Base-by-base conservation (phyloP, 2,329 filamentous ascomycete genomes). In the Falciphora oryzae region DNA sequence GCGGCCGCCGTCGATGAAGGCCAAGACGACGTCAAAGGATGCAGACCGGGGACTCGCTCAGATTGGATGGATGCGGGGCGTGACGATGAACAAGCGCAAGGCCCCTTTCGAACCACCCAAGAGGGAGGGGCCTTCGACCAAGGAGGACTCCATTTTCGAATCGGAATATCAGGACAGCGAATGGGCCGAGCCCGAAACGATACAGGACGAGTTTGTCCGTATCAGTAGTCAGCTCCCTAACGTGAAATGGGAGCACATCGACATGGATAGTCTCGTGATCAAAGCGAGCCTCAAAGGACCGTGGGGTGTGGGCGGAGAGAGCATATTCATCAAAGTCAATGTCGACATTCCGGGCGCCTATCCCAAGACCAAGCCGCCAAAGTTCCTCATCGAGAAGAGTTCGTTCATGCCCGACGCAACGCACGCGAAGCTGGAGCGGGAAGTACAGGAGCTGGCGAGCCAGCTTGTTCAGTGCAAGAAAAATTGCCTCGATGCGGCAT, bases 41-140 rank as follows among this genome's bases (percentile, higher is more conserved):
- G 64, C 74, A 31, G 81, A 85, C 65, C 77, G 79, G 53, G 83
- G 78, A 65, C 79, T 83, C 60, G 81, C 83, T 28, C 86, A 89
- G 67, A 86, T 89, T 64, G 85, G 84, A 18, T 89, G 87, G 87
- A 89, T 89, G 84, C 88, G 85, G 70, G 86, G 87, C 6, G 86
- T 89, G 66, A 87, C 83, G 38, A 86, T 88, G 78, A 86, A 81
- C 61, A 86, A 83, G 73, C 78, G 80, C 64, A 85, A 83, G 68
- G 72, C 77, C 1, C 77, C 77, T 1, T 70, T 75, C 16, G 78
- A 79, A n/a, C 63, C 27, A 29, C 56, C 27, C n/a, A 57, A 28
- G 56, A n/a, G 56, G 27, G 29, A 53, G 29, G 53, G 29, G 14
- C 31, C 53, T 25, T 31, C 57, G 25, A 29, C 31, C 56, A 44